These are phyloP conservation scores for Rubia tinctorum DNA, from an alignment of 305 asterid species.

Conservation along the genomic window DNA sequence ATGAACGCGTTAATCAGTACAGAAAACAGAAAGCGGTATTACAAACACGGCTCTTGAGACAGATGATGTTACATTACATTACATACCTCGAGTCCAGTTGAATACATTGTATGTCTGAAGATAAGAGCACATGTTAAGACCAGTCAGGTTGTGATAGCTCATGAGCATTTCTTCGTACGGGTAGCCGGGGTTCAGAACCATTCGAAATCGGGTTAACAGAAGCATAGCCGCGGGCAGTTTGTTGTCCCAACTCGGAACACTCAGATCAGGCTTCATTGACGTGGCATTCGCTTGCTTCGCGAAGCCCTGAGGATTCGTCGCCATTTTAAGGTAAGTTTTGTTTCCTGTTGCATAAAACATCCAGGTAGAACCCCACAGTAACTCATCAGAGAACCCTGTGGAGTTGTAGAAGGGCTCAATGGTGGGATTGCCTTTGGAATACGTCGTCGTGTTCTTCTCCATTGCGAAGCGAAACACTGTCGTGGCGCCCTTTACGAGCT, in stretches of 20 bases:
- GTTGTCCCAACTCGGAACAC: slow-evolving; percentile 87
- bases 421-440: slow-evolving; percentile 45
- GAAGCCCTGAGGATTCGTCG: slow-evolving; percentile 40
- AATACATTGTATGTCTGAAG: slow-evolving; percentile 52
- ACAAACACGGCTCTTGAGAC: no score
- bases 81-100: slow-evolving; percentile 66
- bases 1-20: not conserved
- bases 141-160: slow-evolving; percentile 60
- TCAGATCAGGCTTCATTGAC: slow-evolving; percentile 47
- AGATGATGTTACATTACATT: no score
- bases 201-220: slow-evolving; percentile 55
- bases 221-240: slow-evolving; percentile 90
- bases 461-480: slow-evolving; percentile 55
- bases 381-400: slow-evolving; percentile 60
- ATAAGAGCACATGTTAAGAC: slow-evolving; percentile 79
- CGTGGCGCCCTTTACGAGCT: slow-evolving; percentile 52
- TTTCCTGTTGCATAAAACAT: slow-evolving; percentile 85
- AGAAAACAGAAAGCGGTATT: not conserved
- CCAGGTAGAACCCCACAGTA: slow-evolving; percentile 89
- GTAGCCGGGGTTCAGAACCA: slow-evolving; percentile 75
- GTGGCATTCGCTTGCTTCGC: slow-evolving; percentile 39
- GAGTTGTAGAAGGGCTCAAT: slow-evolving; percentile 77
- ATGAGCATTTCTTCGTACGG: slow-evolving; percentile 81
- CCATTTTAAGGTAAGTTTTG: slow-evolving; percentile 40
- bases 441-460: slow-evolving; percentile 27